These are phyloP conservation scores for Rosa hybrid DNA, from an alignment of 331 rosid species.

Conservation along the genomic window DNA sequence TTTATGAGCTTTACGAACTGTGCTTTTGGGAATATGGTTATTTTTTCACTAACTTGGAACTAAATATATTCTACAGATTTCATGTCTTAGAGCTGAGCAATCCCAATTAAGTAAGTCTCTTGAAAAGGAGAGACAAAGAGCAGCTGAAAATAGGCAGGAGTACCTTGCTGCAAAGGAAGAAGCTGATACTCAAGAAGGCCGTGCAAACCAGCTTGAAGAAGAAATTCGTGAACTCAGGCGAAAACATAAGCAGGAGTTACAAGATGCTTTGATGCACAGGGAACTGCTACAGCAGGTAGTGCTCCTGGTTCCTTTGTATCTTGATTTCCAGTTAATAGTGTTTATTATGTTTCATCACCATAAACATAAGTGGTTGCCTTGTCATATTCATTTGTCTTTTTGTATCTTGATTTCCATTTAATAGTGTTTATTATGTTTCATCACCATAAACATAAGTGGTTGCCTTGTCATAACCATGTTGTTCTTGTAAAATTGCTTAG, in stretches of 20 bases:
- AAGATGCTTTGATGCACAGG: constrained; percentile 75
- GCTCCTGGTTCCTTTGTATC: constrained; percentile 31
- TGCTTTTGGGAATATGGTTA: background rate
- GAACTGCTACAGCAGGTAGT: constrained; percentile 92
- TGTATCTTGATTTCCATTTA: background rate
- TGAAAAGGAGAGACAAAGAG: constrained; percentile 97
- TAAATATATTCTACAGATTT: constrained; percentile 62
- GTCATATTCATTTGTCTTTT: background rate
- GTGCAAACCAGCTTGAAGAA: constrained; percentile 86
- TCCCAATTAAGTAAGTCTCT: constrained; percentile 87
- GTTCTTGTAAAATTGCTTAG: background rate
- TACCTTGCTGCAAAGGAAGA: constrained; percentile 97
- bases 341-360: background rate
- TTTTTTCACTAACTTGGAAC: constrained; percentile 34
- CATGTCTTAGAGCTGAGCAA: constrained; percentile 96
- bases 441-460: background rate
- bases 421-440: background rate
- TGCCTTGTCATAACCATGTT: background rate
- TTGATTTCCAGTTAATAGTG: background rate
- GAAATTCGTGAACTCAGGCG: constrained; percentile 72
- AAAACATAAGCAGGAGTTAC: constrained; percentile 91
- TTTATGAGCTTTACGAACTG: background rate
- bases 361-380: background rate
- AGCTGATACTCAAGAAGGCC: constrained; percentile 97
- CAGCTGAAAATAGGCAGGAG: constrained; percentile 99